Evolutionary conservation across 2,329 filamentous ascomycete genomes (phyloP), one percentile per base, ranked within the genome.

Genomic region (Aotearoamyces nothofagi): DNA sequence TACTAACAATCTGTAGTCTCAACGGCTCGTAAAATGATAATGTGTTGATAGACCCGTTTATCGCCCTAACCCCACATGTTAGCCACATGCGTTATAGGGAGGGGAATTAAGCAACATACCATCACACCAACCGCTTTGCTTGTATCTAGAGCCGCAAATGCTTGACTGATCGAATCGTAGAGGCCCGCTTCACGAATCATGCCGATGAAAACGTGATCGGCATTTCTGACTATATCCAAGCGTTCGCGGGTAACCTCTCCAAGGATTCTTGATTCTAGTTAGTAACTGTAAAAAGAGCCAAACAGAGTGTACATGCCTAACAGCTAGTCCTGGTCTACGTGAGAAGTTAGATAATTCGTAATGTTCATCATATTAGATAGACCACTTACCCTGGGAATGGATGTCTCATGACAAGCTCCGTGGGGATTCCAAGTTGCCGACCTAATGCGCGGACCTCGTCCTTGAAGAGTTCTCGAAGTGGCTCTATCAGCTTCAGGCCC

Each of bases 181-280:
- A 84, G 52, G 8, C 78, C 79, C 0, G 76, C 76, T 32, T 69
- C 66, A 43, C 60, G 63, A 55, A 87, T 86, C 63, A 76, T 73
- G 37, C 65, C 63, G 41, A 86, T 83, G 56, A 80, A 86, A 46
- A 87, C 86, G 45, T 70, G 48, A 44, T 86, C 81, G 2, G 79
- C 80, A 48, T 78, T 61, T n/a, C 80, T 60, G 2, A 72, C 81
- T 38, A 92, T 90, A 31, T 71, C 69, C 10, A 93, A 77, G 23
- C 78, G 69, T 48, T 86, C 78, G 2, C 63, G 65, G 1, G 81
- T 92, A 9, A 93, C 75, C 42, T 92, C 84, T 19, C 86, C 86
- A 1, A 93, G 60, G 35, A 93, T 29, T 56, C 66, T 0, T 61
- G 26, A 38, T 33, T 25, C 27, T 37, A 33, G 38, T 38, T 23